These are phyloP conservation scores for Cutaneotrichosporon sp. DNA, from an alignment of 1,284 basidiomycete genomes.

Conservation along the genomic window DNA sequence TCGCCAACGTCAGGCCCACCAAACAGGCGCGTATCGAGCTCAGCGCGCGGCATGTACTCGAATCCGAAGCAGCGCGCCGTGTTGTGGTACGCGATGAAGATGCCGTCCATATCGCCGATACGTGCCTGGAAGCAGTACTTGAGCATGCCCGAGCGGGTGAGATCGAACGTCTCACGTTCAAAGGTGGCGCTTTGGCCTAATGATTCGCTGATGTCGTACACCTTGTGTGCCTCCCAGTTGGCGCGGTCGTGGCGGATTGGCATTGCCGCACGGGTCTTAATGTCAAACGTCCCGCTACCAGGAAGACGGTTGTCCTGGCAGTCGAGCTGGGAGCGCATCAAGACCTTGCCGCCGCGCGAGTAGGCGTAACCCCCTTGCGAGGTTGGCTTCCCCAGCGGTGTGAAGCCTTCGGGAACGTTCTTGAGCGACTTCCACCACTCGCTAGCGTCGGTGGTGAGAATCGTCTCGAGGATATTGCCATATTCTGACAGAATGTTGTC, in stretches of 20 bases:
- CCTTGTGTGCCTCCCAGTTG: slow-evolving; percentile 79
- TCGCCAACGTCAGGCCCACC: slow-evolving; percentile 65
- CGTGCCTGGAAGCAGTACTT: slow-evolving; percentile 96
- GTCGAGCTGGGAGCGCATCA: slow-evolving; percentile 95
- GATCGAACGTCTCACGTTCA: slow-evolving; percentile 87
- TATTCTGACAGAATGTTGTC: slow-evolving; percentile 78
- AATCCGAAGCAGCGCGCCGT: slow-evolving; percentile 87
- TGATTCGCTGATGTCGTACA: slow-evolving; percentile 66
- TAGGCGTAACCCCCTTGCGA: slow-evolving; percentile 75
- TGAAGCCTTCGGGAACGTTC: slow-evolving; percentile 50
- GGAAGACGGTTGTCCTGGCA: slow-evolving; percentile 78
- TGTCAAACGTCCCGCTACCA: slow-evolving; percentile 87
- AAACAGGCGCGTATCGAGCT: slow-evolving; percentile 83
- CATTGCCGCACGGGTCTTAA: slow-evolving; percentile 88
- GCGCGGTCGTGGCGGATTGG: slow-evolving; percentile 81
- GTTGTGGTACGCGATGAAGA: slow-evolving; percentile 93
- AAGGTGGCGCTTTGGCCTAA: slow-evolving; percentile 71
- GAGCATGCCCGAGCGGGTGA: slow-evolving; percentile 88
- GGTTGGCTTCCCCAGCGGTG: slow-evolving; percentile 50
- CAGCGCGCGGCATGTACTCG: slow-evolving; percentile 79
- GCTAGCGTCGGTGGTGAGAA: slow-evolving; percentile 67
- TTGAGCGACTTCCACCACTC: slow-evolving; percentile 69
- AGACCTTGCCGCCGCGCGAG: slow-evolving; percentile 63
- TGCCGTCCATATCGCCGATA: slow-evolving; percentile 96
- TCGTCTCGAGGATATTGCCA: slow-evolving; percentile 86